A percentile compares a stretch with the other conserved stretches of the same genome.
phyloP scores from a whole-genome alignment of 371 early-diverging fungal species.

The Batrachochytrium dendrobatidis region DNA sequence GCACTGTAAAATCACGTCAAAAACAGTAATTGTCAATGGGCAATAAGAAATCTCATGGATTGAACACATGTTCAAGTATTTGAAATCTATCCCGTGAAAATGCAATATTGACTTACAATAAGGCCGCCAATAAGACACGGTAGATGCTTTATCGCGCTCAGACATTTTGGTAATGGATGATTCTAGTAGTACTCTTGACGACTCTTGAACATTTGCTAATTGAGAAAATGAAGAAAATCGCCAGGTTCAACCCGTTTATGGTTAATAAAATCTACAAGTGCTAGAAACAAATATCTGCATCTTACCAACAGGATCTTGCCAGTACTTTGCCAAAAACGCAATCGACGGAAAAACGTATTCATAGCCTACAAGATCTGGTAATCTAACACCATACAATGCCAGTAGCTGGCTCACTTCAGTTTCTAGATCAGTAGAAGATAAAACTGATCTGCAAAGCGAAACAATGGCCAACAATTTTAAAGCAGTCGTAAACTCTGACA shows the following conservation, averaged over 20 bases:
- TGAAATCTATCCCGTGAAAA: slow-evolving; percentile 1
- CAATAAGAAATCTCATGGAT: too few relatives aligned
- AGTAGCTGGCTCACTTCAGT: slow-evolving; percentile 41
- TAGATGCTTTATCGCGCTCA: slow-evolving; percentile 33
- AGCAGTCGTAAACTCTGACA: slow-evolving; percentile 57
- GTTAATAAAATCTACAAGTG: not conserved
- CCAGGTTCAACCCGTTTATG: not conserved
- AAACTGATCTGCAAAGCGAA: slow-evolving; percentile 46
- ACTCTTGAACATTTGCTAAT: slow-evolving; percentile 42
- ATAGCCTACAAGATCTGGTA: slow-evolving; percentile 49
- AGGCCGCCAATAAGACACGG: slow-evolving; percentile 60
- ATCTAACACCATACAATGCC: slow-evolving; percentile 41
- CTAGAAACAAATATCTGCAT: not conserved
- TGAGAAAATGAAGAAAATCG: not conserved
- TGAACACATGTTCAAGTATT: not conserved
- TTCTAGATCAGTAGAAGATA: slow-evolving; percentile 40
- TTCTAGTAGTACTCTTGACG: slow-evolving; percentile 39
- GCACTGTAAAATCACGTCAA: slow-evolving; percentile 40
- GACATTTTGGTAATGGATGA: slow-evolving; percentile 44
- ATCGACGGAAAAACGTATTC: slow-evolving; percentile 60
- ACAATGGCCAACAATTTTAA: slow-evolving; percentile 46
- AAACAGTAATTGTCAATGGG: not conserved
- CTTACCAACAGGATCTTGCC: slow-evolving; percentile 75
- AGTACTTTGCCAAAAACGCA: slow-evolving; percentile 68
- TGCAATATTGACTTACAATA: slow-evolving; percentile 35